Base-by-base conservation (phyloP, 2,329 filamentous ascomycete species). In the Epichloe sibirici region DNA sequence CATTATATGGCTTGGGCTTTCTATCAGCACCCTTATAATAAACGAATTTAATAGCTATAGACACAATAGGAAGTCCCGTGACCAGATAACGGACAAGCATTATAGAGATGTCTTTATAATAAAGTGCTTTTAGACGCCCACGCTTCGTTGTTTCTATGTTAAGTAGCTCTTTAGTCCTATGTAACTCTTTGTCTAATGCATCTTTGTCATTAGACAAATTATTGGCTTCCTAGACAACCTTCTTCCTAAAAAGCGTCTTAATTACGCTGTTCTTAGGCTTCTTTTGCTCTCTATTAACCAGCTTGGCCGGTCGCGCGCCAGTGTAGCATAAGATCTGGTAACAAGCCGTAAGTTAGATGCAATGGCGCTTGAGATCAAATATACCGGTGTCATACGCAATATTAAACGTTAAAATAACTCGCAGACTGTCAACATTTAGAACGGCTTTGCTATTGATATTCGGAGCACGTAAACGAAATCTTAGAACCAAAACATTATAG, bases 31-130 rank as follows among this genome's bases (percentile, higher is more conserved):
- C 58, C 45, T 67, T 68, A 34, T 66, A 48, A 47, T 66, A 38
- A 23, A 64, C 60, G 25, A 65, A 64, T 53, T 63, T 65, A 15
- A 67, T 56, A 4, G 61, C 57, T 47, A 67, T 67, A 1, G 57
- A 57, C 13, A 57, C 51, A 2, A 63, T 51, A 17, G 49, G 56
- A 31, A 45, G 21, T 42, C 57, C 53, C 3, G 58, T 64, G 2
- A 55, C 49, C 1, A 55, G 60, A 52, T 67, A 50, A n/a, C 51
- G 53, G 2, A 65, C 44, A 25, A 67, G 57, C 34, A 65, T 64
- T n/a, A 67, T 52, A 6, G 51, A 42, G 23, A 66, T 63, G 23
- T 66, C 63, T 54, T 66, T 48, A 45, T 66, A 67, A 49, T 44
- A 66, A 31, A 66, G 59, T 17, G 59, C 58, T 51, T 65, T 66